Evolutionary conservation across 164 flowering plant genomes (phyloP).

Genomic region (Akebia trifoliata): DNA sequence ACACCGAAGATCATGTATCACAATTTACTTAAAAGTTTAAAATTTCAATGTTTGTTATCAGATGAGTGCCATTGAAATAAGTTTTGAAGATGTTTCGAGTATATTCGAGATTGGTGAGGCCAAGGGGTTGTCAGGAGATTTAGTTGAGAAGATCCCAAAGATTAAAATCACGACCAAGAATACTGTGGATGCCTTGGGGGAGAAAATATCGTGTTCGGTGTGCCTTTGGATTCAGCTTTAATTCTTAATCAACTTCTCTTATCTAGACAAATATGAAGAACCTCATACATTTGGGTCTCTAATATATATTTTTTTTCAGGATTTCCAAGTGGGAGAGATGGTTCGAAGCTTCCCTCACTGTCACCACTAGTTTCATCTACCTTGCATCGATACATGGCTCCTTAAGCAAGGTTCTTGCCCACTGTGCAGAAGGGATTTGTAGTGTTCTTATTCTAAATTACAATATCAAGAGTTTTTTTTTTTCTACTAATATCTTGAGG

Average conservation of each 20-base stretch:
- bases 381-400: constrained; percentile 80
- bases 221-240: constrained; percentile 56
- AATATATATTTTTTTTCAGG: constrained; percentile 28
- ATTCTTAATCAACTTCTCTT: not conserved
- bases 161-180: constrained; percentile 41
- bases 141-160: constrained; percentile 67
- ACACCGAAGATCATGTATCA: too few relatives aligned
- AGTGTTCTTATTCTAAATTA: constrained; percentile 20
- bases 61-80: constrained; percentile 66
- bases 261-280: too few relatives aligned
- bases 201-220: constrained; percentile 63
- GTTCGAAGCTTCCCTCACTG: constrained; percentile 66
- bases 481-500: constrained; percentile 9
- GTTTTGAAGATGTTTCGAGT: constrained; percentile 53
- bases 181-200: constrained; percentile 54
- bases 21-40: too few relatives aligned
- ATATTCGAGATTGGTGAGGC: constrained; percentile 60
- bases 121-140: constrained; percentile 61
- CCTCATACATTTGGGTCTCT: not conserved
- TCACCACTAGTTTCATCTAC: constrained; percentile 72
- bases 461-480: not conserved
- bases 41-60: constrained; percentile 20
- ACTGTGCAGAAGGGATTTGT: constrained; percentile 67
- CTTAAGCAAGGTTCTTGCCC: constrained; percentile 73
- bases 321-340: constrained; percentile 63